phyloP scores from a whole-genome alignment of 139 green algal genomes.

The Haematococcus lacustris region DNA sequence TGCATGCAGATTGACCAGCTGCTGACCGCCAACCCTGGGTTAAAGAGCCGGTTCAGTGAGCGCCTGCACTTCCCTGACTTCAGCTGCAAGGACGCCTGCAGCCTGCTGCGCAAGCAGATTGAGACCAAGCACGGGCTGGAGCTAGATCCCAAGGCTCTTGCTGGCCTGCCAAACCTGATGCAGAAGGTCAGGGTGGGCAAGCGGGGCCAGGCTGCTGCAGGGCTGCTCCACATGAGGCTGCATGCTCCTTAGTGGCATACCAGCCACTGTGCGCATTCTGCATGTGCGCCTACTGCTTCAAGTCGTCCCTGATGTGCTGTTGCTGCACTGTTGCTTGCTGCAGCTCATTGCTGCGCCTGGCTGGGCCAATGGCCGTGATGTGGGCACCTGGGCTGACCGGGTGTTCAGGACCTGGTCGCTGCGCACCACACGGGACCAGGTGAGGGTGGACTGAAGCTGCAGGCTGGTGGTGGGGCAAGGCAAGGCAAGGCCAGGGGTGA shows the following conservation, averaged over 20 bases:
- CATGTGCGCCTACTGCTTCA: no score
- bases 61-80: slow-evolving; percentile 36
- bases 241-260: no score
- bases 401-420: no score
- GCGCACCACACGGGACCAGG: no score
- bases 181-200: slow-evolving; percentile 8
- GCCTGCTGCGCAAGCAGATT: slow-evolving; percentile 25
- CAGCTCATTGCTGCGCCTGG: slow-evolving; percentile 17
- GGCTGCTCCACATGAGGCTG: no score
- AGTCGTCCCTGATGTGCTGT: no score
- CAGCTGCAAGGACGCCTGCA: slow-evolving; percentile 12
- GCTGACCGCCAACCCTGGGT: slow-evolving; percentile 36
- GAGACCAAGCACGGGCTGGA: slow-evolving; percentile 15
- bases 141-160: slow-evolving; percentile 9
- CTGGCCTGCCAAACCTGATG: slow-evolving; percentile 16
- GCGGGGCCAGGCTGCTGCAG: no score
- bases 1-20: slow-evolving; percentile 29
- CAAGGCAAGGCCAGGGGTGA: no score
- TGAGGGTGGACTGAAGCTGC: no score
- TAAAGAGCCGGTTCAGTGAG: slow-evolving; percentile 48
- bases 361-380: slow-evolving; percentile 35
- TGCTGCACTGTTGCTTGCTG: slow-evolving; percentile 15
- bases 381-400: no score
- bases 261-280: no score
- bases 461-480: no score